phyloP scores from a whole-genome alignment of 2,329 filamentous ascomycete species.

The Fusarium marasasianum region DNA sequence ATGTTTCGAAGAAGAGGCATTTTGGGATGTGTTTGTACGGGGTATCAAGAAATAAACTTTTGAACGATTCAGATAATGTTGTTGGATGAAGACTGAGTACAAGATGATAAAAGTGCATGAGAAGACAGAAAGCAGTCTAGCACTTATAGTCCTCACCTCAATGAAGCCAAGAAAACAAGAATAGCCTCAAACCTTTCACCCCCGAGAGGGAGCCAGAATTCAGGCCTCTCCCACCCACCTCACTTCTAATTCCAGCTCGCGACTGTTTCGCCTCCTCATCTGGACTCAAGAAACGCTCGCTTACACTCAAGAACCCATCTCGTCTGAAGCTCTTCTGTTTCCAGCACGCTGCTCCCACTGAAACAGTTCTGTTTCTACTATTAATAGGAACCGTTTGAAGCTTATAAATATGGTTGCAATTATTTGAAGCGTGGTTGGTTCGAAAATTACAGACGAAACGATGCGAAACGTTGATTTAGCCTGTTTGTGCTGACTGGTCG shows the following conservation, averaged over 20 bases:
- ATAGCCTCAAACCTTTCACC: background rate
- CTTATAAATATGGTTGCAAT: background rate
- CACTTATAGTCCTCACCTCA: fast-evolving
- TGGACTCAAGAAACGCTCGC: background rate
- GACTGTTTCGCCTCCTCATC: background rate
- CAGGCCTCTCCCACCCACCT: background rate
- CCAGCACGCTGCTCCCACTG: background rate
- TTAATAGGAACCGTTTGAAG: background rate
- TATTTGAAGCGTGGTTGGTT: fast-evolving
- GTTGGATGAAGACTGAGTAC: background rate
- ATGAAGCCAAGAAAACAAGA: conserved; percentile 4
- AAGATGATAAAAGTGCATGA: background rate
- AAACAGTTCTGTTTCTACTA: conserved; percentile 12
- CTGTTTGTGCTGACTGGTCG: background rate
- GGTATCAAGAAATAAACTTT: background rate
- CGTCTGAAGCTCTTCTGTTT: background rate
- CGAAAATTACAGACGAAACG: background rate
- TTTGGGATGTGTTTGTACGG: background rate
- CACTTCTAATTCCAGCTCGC: background rate
- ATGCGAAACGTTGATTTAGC: background rate
- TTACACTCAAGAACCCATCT: background rate
- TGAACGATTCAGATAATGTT: fast-evolving
- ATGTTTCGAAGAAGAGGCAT: background rate
- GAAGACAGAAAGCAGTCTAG: fast-evolving
- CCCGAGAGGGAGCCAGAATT: fast-evolving